Conservation (phyloP, 495 filamentous ascomycete genomes). For the Cercophora sp. region DNA sequence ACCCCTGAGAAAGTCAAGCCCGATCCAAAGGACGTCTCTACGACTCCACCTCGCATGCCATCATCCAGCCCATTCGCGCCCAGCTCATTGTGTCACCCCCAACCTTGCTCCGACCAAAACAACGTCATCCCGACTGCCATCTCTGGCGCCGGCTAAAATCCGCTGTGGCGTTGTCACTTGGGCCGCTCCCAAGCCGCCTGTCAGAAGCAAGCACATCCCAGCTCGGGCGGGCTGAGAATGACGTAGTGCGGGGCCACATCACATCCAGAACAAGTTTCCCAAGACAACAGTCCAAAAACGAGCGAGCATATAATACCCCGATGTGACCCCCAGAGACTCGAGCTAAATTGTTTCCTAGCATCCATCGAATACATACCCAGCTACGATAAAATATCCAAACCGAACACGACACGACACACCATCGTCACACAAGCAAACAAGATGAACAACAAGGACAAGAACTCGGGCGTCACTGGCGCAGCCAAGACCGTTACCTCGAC, state of each 20-base stretch:
- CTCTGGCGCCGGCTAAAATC: background rate
- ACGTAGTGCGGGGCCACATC: constrained; percentile 3
- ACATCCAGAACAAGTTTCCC: background rate
- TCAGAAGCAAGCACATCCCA: background rate
- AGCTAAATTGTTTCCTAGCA: background rate
- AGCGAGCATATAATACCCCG: background rate
- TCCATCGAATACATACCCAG: background rate
- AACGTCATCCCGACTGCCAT: constrained; percentile 3
- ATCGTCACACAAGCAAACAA: too few relatives aligned
- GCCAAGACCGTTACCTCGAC: constrained; percentile 59
- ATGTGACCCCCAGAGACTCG: background rate
- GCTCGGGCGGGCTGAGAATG: background rate
- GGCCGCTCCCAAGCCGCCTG: background rate
- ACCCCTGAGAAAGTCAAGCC: too few relatives aligned
- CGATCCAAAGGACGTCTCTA: too few relatives aligned
- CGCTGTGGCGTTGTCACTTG: background rate
- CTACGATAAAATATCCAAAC: background rate
- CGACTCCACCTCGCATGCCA: too few relatives aligned
- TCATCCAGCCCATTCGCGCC: too few relatives aligned
- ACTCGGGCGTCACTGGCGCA: constrained; percentile 60
- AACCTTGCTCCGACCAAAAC: too few relatives aligned
- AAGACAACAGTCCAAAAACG: background rate
- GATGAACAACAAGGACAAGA: constrained; percentile 40
- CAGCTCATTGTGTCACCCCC: too few relatives aligned
- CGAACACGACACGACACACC: constrained; percentile 3